These are phyloP conservation scores for Aspergillus persii DNA, from an alignment of 2,329 filamentous ascomycete species.

Conservation along the genomic window DNA sequence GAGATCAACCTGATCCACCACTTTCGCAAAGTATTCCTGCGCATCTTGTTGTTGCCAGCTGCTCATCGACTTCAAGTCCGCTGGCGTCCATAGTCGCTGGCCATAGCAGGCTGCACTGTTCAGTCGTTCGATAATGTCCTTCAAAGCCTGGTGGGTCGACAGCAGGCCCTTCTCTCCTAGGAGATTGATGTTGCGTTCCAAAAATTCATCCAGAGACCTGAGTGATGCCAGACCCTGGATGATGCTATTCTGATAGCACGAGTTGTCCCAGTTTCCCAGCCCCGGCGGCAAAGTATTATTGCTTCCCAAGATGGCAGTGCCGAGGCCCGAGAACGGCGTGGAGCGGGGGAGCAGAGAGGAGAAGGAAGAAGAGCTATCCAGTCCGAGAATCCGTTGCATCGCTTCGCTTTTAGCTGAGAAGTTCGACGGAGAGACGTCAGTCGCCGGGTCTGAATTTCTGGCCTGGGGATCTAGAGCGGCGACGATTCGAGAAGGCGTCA, in stretches of 20 bases:
- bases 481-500: slow-evolving; percentile 41
- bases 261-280: slow-evolving; percentile 89
- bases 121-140: slow-evolving; percentile 66
- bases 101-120: slow-evolving; percentile 70
- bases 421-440: slow-evolving; percentile 39
- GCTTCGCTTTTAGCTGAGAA: slow-evolving; percentile 60
- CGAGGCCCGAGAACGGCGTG: slow-evolving; percentile 55
- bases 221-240: slow-evolving; percentile 81
- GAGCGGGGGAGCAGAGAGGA: slow-evolving; percentile 58
- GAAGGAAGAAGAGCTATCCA: slow-evolving; percentile 59
- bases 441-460: slow-evolving; percentile 39
- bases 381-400: slow-evolving; percentile 61
- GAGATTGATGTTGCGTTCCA: slow-evolving; percentile 47
- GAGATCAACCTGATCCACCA: slow-evolving; percentile 80
- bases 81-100: slow-evolving; percentile 75
- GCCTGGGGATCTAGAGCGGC: slow-evolving; percentile 52
- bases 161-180: slow-evolving; percentile 38
- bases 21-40: slow-evolving; percentile 92
- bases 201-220: slow-evolving; percentile 64
- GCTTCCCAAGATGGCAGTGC: slow-evolving; percentile 41
- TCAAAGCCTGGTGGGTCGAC: slow-evolving; percentile 56
- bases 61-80: slow-evolving; percentile 83
- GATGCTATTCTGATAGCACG: slow-evolving; percentile 96
- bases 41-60: slow-evolving; percentile 97
- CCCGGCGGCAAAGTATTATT: slow-evolving; percentile 52